Evolutionary conservation across 148 eudicot species (phyloP).

Genomic region (Chenopodium quinoa): DNA sequence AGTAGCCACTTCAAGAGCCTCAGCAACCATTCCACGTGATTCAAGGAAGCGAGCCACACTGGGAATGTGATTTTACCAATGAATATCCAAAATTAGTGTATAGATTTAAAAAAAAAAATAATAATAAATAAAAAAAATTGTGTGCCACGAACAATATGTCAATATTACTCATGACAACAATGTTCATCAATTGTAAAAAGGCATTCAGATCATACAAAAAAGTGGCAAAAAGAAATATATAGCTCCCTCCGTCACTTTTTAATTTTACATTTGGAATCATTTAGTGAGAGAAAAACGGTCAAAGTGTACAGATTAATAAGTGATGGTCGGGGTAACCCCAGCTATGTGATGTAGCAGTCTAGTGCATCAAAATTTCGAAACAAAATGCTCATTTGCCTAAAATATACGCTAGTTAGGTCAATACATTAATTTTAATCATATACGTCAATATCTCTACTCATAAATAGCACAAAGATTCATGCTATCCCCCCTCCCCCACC

Average conservation of each 20-base stretch:
- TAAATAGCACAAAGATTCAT: background rate
- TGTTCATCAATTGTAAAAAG: background rate
- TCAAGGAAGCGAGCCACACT: conserved; percentile 97
- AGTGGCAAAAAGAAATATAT: background rate
- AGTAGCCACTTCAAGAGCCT: conserved; percentile 96
- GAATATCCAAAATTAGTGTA: background rate
- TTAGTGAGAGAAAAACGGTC: no score
- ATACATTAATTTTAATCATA: no score
- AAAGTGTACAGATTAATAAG: no score
- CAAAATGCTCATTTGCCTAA: background rate
- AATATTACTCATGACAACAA: background rate
- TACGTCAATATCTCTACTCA: no score
- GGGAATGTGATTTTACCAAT: background rate
- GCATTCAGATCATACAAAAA: background rate
- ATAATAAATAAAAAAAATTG: background rate
- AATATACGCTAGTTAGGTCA: no score
- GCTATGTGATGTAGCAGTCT: background rate
- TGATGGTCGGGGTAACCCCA: background rate
- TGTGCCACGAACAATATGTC: background rate
- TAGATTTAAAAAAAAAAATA: background rate
- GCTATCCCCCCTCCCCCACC: background rate
- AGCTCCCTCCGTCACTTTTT: no score
- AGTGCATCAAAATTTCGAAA: background rate
- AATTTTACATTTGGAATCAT: no score
- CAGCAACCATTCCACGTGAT: conserved; percentile 89